Evolutionary conservation across 139 green algal genomes (phyloP), one percentile per base, ranked within the genome.

Genomic region (Chlamydomonas urium): DNA sequence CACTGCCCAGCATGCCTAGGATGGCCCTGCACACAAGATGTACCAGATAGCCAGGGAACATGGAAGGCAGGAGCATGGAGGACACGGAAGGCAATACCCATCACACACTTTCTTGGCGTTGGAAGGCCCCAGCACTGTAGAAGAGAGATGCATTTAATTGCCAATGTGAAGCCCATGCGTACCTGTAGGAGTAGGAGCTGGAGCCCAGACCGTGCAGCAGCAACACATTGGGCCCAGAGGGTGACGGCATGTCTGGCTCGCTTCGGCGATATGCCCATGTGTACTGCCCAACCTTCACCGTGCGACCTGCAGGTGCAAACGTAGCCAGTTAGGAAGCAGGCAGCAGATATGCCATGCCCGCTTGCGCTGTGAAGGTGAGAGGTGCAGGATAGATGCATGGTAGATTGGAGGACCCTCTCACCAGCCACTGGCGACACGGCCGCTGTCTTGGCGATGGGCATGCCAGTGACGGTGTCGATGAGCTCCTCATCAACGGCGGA

Each of bases 191-290:
- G 68, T 88, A 94, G 33, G 72, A 85, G 47, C 31, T 78, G 56
- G 65, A 83, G 6, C 84, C 88, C 10, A 93, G 66, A 57, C 89
- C 88, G 63, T 94, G 89, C 23, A 93, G 72, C 38, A 91, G 82
- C 65, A 94, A 70, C 2, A 77, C 71, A 34, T 86, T 84, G 14
- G 66, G 45, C 2, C 73, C 31, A 28, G 70, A 45, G 3, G 53
- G 38, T 14, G 79, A 65, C 0, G 14, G 31, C 0, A 47, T 32
- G 29, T 84, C 65, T 6, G 78, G 65, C 28, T 75, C 67, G 19
- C 35, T 76, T 10, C 60, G 71, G 10, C 89, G 72, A 75, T 90
- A 94, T 0, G 86, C 80, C 86, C 86, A 93, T 1, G 42, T 75
- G 47, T 47, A 37, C 8, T 14, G 4, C 4, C 47, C 66, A 5